These are phyloP conservation scores for Cytauxzoon felis DNA, from an alignment of 169 alveolate species.

Conservation along the genomic window DNA sequence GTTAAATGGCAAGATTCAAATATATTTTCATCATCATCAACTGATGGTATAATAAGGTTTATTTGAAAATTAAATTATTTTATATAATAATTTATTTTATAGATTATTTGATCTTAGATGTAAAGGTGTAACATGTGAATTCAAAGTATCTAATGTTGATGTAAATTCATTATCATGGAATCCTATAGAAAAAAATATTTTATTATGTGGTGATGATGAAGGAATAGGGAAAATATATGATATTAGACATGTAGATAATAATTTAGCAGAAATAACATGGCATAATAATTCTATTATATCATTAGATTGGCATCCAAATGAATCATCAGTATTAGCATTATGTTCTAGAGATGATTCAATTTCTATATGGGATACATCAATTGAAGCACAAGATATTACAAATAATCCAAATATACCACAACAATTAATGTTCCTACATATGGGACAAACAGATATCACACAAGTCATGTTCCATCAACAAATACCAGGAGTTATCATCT, in stretches of 20 bases:
- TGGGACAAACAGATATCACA: constrained; percentile 73
- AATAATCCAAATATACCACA: constrained; percentile 52
- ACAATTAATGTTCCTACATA: constrained; percentile 70
- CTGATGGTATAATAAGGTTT: constrained; percentile 64
- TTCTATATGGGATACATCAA: constrained; percentile 76
- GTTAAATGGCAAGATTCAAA: constrained; percentile 67
- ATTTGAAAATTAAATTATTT: not conserved
- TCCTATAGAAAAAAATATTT: constrained; percentile 20
- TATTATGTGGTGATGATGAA: constrained; percentile 49
- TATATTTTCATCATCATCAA: constrained; percentile 62
- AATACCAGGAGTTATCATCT: constrained; percentile 67
- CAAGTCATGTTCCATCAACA: constrained; percentile 72
- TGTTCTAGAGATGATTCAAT: constrained; percentile 69
- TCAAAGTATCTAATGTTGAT: constrained; percentile 28
- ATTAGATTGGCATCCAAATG: constrained; percentile 69
- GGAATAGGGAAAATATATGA: constrained; percentile 51
- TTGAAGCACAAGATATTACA: constrained; percentile 52
- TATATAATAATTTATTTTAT: not conserved
- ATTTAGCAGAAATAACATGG: constrained; percentile 49
- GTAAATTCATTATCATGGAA: constrained; percentile 56
- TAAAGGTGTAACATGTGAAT: not conserved
- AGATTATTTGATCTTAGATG: constrained; percentile 4
- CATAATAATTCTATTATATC: constrained; percentile 65
- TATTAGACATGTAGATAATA: constrained; percentile 18
- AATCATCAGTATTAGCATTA: constrained; percentile 65